These are phyloP conservation scores for Aegilops sharonensis DNA, from an alignment of 176 grass and related monocot genomes.

Conservation along the genomic window DNA sequence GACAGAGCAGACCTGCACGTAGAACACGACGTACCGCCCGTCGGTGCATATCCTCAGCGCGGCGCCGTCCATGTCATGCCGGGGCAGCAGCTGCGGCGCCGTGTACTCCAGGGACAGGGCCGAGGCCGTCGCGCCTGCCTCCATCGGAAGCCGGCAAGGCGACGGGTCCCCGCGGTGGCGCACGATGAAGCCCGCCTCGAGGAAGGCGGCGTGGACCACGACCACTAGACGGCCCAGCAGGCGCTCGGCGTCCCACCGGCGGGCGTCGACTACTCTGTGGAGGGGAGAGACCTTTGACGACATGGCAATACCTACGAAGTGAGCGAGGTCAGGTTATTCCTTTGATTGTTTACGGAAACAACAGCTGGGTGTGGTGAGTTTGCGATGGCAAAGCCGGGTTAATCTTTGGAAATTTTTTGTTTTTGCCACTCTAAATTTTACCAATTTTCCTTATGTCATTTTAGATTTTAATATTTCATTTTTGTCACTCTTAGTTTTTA, in stretches of 20 bases:
- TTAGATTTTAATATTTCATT: too few species aligned
- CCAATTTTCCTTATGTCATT: too few species aligned
- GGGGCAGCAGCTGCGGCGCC: background rate
- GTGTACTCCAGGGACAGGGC: background rate
- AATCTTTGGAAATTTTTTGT: too few species aligned
- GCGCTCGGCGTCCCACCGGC: background rate
- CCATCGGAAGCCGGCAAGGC: background rate
- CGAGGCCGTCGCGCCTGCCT: background rate
- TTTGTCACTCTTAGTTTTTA: too few species aligned
- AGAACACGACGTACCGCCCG: background rate
- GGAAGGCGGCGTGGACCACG: conserved; percentile 3
- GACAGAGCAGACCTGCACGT: background rate
- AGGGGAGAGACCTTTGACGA: background rate
- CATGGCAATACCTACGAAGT: background rate
- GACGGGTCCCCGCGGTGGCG: background rate
- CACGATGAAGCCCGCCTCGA: background rate
- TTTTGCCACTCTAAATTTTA: too few species aligned
- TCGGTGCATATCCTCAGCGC: background rate
- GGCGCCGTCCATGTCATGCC: background rate
- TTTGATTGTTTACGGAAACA: too few species aligned
- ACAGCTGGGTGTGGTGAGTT: too few species aligned
- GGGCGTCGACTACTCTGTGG: background rate
- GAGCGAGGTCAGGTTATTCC: too few species aligned
- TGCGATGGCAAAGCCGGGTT: too few species aligned
- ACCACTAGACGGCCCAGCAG: background rate